phyloP scores from a whole-genome alignment of 495 filamentous ascomycete genomes.

The Xylaria venustula region DNA sequence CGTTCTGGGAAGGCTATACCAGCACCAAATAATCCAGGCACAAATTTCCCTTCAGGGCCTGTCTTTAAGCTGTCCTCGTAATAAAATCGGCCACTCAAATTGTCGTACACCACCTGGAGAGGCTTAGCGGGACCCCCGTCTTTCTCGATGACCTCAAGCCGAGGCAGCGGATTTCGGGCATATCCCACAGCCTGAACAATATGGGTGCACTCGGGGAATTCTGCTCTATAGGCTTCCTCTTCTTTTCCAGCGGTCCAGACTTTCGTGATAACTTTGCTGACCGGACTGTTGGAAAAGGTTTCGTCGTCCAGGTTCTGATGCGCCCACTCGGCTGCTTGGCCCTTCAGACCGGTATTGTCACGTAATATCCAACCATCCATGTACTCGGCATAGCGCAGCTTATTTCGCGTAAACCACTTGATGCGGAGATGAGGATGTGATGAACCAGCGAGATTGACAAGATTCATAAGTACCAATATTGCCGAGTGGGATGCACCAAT shows the following conservation, averaged over 20 bases:
- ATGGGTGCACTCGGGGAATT: constrained; percentile 49
- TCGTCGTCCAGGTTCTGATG: constrained; percentile 55
- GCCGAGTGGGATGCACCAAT: constrained; percentile 63
- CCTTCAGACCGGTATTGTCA: constrained; percentile 64
- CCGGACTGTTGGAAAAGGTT: constrained; percentile 43
- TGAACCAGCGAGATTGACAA: constrained; percentile 49
- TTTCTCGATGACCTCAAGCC: constrained; percentile 29
- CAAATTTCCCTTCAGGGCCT: constrained; percentile 21
- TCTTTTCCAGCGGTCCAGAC: constrained; percentile 50
- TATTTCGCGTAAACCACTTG: constrained; percentile 61
- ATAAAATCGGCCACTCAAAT: constrained; percentile 48
- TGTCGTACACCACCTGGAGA: constrained; percentile 47
- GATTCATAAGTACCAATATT: constrained; percentile 60
- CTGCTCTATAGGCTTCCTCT: constrained; percentile 37
- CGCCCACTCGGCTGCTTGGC: constrained; percentile 58
- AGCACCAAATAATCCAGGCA: constrained; percentile 56
- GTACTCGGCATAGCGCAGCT: constrained; percentile 59
- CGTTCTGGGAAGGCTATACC: constrained; percentile 62
- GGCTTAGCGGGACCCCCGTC: constrained; percentile 14
- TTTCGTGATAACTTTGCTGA: constrained; percentile 50
- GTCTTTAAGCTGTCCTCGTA: constrained; percentile 20
- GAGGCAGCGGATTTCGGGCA: constrained; percentile 47
- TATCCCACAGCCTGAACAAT: constrained; percentile 59
- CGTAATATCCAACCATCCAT: constrained; percentile 62
- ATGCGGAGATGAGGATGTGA: constrained; percentile 53